Evolutionary conservation across 768 basidiomycete species (phyloP), one percentile per base, ranked within the genome.

Genomic region (Hericium coralloides): DNA sequence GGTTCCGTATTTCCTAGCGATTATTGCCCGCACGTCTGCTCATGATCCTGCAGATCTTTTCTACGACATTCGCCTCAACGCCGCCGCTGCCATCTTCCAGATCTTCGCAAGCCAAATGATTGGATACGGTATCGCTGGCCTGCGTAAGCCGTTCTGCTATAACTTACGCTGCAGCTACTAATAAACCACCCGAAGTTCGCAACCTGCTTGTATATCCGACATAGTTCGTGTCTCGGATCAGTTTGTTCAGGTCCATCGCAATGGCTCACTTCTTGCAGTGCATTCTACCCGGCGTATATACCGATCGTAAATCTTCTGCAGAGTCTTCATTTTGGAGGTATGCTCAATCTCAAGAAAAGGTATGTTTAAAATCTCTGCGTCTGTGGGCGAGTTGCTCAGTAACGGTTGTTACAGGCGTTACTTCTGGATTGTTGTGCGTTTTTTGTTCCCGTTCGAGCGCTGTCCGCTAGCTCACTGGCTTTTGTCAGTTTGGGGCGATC

Each of bases 341-440:
- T 74, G 1, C 72, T 82, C 18, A 82, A 79, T 61, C 69, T 69
- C 20, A 80, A 81, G 69, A 74, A 74, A 57, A 65, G 78, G 66
- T 66, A 52, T 37, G 60, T n/a, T n/a, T 51, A 31, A 9, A 6
- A 31, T 7, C 43, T n/a, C n/a, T 2, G 43, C 17, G 3, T 43
- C 5, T 45, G 12, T 15, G 14, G 20, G 17, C 12, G 38, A 38
- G 57, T 18, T 62, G 9, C 2, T 15, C 7, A 20, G 8, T 45
- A 20, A 45, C 6, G 8, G 5, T 18, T 0, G 4, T 31, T 6
- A 2, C 51, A 67, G 68, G n/a, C 73, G 69, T 38, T 79, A 77
- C 67, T 81, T 82, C 68, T 82, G 80, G 79, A 77, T 80, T 52
- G 76, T 76, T 36, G 76, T 77, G 67, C 25, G 72, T 64, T 14